A percentile compares a stretch with the other conserved stretches of the same genome.
These are phyloP conservation scores for Colletotrichum lindemuthianum DNA, from an alignment of 2,329 filamentous ascomycete species.

Conservation along the genomic window DNA sequence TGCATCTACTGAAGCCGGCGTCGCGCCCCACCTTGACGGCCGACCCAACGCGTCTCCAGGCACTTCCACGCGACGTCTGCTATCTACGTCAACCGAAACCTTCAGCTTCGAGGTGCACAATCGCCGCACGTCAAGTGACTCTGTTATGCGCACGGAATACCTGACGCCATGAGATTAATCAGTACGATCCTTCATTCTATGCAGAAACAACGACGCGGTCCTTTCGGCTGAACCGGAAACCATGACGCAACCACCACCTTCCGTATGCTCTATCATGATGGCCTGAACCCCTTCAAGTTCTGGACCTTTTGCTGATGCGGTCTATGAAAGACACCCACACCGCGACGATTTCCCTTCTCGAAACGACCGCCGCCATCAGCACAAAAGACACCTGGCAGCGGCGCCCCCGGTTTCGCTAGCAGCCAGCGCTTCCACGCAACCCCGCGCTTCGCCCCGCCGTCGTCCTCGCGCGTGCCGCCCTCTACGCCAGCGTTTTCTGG, in stretches of 20 bases:
- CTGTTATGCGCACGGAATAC: background rate
- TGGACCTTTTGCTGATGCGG: background rate
- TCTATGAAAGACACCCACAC: slow-evolving; percentile 48
- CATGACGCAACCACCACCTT: slow-evolving; percentile 35
- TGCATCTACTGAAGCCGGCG: no score
- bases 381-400: slow-evolving; percentile 43
- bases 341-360: slow-evolving; percentile 50
- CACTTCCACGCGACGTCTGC: background rate
- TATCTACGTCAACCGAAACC: no score
- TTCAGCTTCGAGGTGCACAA: no score
- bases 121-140: no score
- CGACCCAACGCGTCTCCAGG: background rate
- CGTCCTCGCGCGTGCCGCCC: slow-evolving; percentile 39
- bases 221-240: slow-evolving; percentile 24
- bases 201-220: slow-evolving; percentile 23
- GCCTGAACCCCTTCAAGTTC: background rate
- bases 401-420: slow-evolving; percentile 23
- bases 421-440: slow-evolving; percentile 49
- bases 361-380: slow-evolving; percentile 46
- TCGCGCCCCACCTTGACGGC: background rate
- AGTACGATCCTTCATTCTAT: background rate
- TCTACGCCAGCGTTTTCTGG: slow-evolving; percentile 28
- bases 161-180: slow-evolving; percentile 15
- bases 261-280: background rate
- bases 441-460: slow-evolving; percentile 49